phyloP scores from a whole-genome alignment of 2,329 filamentous ascomycete species.

The Verticillium albo-atrum region DNA sequence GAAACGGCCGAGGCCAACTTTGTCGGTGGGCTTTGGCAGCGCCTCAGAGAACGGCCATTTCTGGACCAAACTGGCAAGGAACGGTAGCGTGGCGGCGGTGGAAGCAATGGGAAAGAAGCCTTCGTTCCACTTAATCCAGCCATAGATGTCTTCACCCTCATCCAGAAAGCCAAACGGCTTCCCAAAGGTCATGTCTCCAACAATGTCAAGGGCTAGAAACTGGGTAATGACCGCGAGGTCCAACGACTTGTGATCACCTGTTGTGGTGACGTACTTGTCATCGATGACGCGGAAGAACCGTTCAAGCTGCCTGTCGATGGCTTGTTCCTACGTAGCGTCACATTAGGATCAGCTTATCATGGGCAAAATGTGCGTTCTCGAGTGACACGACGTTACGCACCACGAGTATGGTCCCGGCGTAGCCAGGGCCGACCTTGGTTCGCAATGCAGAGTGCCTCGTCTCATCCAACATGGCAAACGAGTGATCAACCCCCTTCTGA shows the following conservation, averaged over 20 bases:
- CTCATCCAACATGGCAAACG: slow-evolving; percentile 29
- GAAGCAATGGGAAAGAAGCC: slow-evolving; percentile 33
- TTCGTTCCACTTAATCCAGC: slow-evolving; percentile 38
- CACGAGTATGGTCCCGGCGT: slow-evolving; percentile 21
- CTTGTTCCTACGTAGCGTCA: slow-evolving; percentile 41
- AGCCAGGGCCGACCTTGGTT: slow-evolving; percentile 37
- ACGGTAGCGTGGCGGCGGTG: slow-evolving; percentile 29
- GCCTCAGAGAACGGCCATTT: slow-evolving; percentile 29
- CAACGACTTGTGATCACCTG: slow-evolving; percentile 27
- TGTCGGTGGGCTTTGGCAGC: slow-evolving; percentile 29
- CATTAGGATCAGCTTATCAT: not conserved
- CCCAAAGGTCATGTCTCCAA: slow-evolving; percentile 49
- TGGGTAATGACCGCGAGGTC: slow-evolving; percentile 46
- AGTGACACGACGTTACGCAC: not conserved
- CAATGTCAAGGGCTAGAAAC: slow-evolving; percentile 50
- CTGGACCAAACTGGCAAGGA: slow-evolving; percentile 27
- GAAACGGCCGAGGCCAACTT: slow-evolving; percentile 31
- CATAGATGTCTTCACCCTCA: slow-evolving; percentile 42
- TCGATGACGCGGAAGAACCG: slow-evolving; percentile 40
- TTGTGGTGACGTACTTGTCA: slow-evolving; percentile 38
- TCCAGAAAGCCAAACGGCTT: slow-evolving; percentile 45
- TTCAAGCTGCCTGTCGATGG: slow-evolving; percentile 32
- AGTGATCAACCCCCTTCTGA: slow-evolving; percentile 27
- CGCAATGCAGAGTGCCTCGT: slow-evolving; percentile 30
- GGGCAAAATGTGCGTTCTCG: not conserved